phyloP scores from a whole-genome alignment of 2,329 filamentous ascomycete species.

The Arthrinium puccinioides region DNA sequence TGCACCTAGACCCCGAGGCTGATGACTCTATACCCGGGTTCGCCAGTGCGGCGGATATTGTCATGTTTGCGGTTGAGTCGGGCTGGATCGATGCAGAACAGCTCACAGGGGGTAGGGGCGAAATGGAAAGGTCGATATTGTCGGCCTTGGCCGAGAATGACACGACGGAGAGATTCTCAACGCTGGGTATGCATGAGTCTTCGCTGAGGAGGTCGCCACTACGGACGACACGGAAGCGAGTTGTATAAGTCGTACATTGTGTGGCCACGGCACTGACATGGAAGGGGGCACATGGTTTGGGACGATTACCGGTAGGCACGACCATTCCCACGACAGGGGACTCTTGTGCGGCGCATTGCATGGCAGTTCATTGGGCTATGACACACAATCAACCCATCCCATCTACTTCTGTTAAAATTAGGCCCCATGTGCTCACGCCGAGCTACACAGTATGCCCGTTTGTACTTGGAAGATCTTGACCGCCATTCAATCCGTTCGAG shows the following conservation, averaged over 20 bases:
- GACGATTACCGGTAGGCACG: too few relatives aligned
- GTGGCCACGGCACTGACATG: too few relatives aligned
- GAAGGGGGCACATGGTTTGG: too few relatives aligned
- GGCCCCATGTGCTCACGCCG: too few relatives aligned
- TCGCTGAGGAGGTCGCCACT: constrained; percentile 17
- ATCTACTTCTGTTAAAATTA: too few relatives aligned
- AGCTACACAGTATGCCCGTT: too few relatives aligned
- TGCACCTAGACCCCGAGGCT: constrained; percentile 44
- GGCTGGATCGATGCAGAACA: constrained; percentile 50
- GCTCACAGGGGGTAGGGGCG: constrained; percentile 30
- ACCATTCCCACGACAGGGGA: too few relatives aligned
- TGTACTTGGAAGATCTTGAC: too few relatives aligned
- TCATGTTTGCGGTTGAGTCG: constrained; percentile 49
- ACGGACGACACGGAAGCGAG: constrained; percentile 4
- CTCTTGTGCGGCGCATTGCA: too few relatives aligned
- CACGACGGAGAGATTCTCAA: constrained; percentile 6
- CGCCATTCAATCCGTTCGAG: too few relatives aligned
- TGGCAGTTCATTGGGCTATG: too few relatives aligned
- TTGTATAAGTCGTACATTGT: constrained; percentile 2
- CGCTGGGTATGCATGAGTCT: constrained; percentile 4
- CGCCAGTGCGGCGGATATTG: constrained; percentile 46
- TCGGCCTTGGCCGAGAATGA: constrained; percentile 16
- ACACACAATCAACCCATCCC: too few relatives aligned
- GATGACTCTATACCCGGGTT: constrained; percentile 41
- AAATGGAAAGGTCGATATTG: constrained; percentile 23